Base-by-base conservation (phyloP, 2,329 filamentous ascomycete species). In the Ambrosiella cleistominuta region DNA sequence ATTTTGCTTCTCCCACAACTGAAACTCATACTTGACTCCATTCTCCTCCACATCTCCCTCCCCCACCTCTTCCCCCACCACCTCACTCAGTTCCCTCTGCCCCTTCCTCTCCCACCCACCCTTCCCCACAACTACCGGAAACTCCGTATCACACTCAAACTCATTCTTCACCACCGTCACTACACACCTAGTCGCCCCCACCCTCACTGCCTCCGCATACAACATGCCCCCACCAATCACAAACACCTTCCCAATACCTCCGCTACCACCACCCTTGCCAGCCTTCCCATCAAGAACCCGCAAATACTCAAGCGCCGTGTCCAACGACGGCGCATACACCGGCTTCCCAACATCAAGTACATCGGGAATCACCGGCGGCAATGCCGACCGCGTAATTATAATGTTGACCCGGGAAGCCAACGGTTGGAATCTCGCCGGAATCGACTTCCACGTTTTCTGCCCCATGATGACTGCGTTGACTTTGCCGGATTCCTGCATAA, bases 401-500 rank as follows among this genome's bases (percentile, higher is more conserved):
- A 96, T 80, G 69, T 95, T 97, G 55, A 89, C 74, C 8, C 93
- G 76, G 62, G 82, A 85, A 61, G 81, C 83, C 39, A 98, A 75
- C 15, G 93, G 93, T 1, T 89, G 78, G 68, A 93, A 89, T 56
- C 75, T 78, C 6, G 74, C 67, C 1, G 93, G 91, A 61, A 98
- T 91, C 63, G 83, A 88, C 56, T 95, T 88, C 84, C 91, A 98
- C 0, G 93, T 98, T 71, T 94, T 96, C 66, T 93, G 86, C 61
- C 93, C 93, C 93, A 98, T 98, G 64, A 98, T 85, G 56, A 97
- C 87, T 15, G 87, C 86, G 69, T 90, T 91, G 63, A 72, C 60
- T 47, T 71, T 64, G 0, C 60, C 1, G 70, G 64, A 3, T 65
- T 61, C 70, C 71, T 54, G 7, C 52, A 19, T 52, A 36, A 42